phyloP scores from a whole-genome alignment of 208 protist genomes.

The Trypanosoma brucei region DNA sequence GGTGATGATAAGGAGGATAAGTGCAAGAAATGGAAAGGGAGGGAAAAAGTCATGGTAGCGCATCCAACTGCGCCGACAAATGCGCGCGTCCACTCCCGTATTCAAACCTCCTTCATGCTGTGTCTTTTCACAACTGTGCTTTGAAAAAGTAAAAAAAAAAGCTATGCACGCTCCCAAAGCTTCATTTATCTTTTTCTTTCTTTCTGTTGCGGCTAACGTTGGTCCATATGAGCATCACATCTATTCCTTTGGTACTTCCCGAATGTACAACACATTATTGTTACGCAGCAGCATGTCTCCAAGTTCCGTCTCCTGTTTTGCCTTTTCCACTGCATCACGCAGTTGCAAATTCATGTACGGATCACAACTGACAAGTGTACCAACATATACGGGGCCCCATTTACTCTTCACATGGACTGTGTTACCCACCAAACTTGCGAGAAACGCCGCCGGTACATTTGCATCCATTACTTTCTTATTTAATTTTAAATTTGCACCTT shows the following conservation, averaged over 20 bases:
- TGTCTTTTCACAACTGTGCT: too few species aligned
- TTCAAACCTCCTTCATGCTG: too few species aligned
- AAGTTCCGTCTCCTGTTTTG: slow-evolving; percentile 65
- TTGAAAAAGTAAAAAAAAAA: too few species aligned
- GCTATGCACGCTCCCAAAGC: too few species aligned
- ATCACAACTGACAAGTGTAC: slow-evolving; percentile 93
- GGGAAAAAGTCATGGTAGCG: too few species aligned
- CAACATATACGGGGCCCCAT: slow-evolving; percentile 98
- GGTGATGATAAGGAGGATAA: neutral
- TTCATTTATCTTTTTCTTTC: neutral
- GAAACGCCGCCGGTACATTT: slow-evolving; percentile 86
- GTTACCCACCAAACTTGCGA: slow-evolving; percentile 92
- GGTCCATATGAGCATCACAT: neutral
- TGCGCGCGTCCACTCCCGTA: too few species aligned
- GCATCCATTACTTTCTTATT: slow-evolving; percentile 39
- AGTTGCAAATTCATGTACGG: slow-evolving; percentile 98
- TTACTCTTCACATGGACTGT: slow-evolving; percentile 97
- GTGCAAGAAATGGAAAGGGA: neutral
- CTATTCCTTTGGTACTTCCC: slow-evolving; percentile 44
- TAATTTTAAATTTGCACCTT: neutral
- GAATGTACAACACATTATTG: slow-evolving; percentile 90
- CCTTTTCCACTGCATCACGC: slow-evolving; percentile 64
- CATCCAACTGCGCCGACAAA: too few species aligned
- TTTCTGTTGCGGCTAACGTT: neutral
- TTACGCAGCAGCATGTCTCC: slow-evolving; percentile 85